These are phyloP conservation scores for Jimgerdemannia lactiflua DNA, from an alignment of 192 early-diverging fungal species.

Conservation along the genomic window DNA sequence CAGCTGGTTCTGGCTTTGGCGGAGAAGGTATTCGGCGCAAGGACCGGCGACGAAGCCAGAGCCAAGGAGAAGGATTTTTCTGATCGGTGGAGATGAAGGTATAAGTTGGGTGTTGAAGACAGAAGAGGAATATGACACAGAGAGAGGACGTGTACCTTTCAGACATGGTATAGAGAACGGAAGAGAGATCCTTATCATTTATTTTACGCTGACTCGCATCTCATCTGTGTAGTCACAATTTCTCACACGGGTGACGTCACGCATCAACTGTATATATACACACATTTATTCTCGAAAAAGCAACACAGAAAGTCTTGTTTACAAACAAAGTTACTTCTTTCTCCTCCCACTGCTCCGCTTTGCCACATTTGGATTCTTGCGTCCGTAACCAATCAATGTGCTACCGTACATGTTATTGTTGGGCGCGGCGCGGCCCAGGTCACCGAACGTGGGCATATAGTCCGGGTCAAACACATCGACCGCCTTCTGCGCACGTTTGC, in stretches of 20 bases:
- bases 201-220: no score
- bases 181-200: no score
- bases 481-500: slow-evolving; percentile 44
- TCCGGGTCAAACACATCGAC: slow-evolving; percentile 69
- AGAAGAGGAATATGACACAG: slow-evolving; percentile 3
- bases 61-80: slow-evolving; percentile 93
- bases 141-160: slow-evolving; percentile 14
- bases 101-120: slow-evolving; percentile 7
- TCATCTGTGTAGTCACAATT: no score
- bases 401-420: slow-evolving; percentile 62
- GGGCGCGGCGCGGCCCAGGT: slow-evolving; percentile 38
- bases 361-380: slow-evolving; percentile 63
- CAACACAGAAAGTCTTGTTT: no score
- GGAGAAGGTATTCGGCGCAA: slow-evolving; percentile 88
- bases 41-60: slow-evolving; percentile 98
- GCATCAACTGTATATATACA: no score
- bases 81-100: no score
- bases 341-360: not conserved
- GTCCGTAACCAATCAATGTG: slow-evolving; percentile 63
- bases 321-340: not conserved
- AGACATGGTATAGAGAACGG: slow-evolving; percentile 6
- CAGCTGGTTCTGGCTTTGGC: slow-evolving; percentile 82
- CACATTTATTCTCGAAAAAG: no score
- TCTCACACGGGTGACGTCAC: no score
- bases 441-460: slow-evolving; percentile 49